Conservation (phyloP, 352 stramenopile species). For the Pilasporangium apinafurcum region DNA sequence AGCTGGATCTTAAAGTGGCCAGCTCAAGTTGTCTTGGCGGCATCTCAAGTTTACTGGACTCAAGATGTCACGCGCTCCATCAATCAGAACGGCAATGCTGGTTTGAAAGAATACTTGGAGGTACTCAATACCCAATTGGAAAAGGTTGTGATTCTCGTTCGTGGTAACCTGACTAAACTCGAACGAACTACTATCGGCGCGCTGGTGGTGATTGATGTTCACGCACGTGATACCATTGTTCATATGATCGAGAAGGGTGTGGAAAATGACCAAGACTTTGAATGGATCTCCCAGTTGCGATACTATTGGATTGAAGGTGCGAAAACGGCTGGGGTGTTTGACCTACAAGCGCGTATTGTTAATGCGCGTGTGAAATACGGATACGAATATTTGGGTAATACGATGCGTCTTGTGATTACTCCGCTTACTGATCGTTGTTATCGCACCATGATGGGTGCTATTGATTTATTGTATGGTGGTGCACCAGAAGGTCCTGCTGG, state of each 20-base stretch:
- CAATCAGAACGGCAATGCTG: slow-evolving; percentile 51
- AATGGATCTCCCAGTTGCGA: slow-evolving; percentile 91
- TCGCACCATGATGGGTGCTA: slow-evolving; percentile 92
- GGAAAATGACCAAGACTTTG: slow-evolving; percentile 88
- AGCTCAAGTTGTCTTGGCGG: slow-evolving; percentile 90
- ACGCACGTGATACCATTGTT: slow-evolving; percentile 88
- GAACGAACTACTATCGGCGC: slow-evolving; percentile 90
- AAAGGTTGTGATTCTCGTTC: slow-evolving; percentile 89
- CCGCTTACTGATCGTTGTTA: slow-evolving; percentile 93
- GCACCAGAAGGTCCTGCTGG: slow-evolving; percentile 91
- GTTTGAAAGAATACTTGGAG: slow-evolving; percentile 72
- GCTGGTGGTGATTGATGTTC: slow-evolving; percentile 91
- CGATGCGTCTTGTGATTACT: slow-evolving; percentile 92
- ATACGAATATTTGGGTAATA: slow-evolving; percentile 92
- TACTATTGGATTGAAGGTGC: slow-evolving; percentile 89
- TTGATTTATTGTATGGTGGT: slow-evolving; percentile 91
- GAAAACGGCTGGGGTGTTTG: slow-evolving; percentile 36
- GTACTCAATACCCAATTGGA: slow-evolving; percentile 85
- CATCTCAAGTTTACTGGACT: slow-evolving; percentile 93
- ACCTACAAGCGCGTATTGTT: slow-evolving; percentile 86
- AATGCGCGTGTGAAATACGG: slow-evolving; percentile 86
- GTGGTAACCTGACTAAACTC: slow-evolving; percentile 87
- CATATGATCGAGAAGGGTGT: slow-evolving; percentile 90
- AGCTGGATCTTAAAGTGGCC: slow-evolving; percentile 93
- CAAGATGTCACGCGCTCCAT: slow-evolving; percentile 88